Evolutionary conservation across 495 filamentous ascomycete species (phyloP).

Genomic region (Bryoglossum gracile): DNA sequence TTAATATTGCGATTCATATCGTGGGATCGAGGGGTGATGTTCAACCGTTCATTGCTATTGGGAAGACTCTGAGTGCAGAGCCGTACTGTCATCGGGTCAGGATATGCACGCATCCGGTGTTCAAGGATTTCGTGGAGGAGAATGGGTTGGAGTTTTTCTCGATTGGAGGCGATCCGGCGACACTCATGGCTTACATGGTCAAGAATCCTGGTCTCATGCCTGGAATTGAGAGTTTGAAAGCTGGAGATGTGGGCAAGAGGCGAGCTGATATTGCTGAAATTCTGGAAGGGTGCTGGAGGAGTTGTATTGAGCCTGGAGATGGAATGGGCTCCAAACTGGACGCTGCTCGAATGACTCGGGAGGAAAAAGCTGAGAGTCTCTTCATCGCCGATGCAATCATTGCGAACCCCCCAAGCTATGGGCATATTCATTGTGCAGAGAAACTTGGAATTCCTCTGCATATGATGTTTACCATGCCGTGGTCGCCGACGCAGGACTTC

Average conservation of each 20-base stretch:
- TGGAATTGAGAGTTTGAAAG: constrained; percentile 54
- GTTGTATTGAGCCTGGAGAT: constrained; percentile 56
- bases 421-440: constrained; percentile 73
- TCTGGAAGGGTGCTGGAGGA: constrained; percentile 67
- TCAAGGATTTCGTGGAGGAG: constrained; percentile 58
- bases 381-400: constrained; percentile 80
- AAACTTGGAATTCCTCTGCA: constrained; percentile 69
- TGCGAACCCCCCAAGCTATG: constrained; percentile 77
- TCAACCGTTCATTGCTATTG: constrained; percentile 66
- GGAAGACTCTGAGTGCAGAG: constrained; percentile 47
- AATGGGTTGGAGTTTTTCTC: constrained; percentile 71
- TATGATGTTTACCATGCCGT: constrained; percentile 80
- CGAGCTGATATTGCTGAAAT: constrained; percentile 59
- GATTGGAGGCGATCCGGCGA: constrained; percentile 69
- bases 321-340: constrained; percentile 28
- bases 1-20: constrained; percentile 76
- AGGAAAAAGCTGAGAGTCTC: constrained; percentile 25
- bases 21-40: constrained; percentile 72
- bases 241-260: constrained; percentile 58
- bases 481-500: constrained; percentile 45
- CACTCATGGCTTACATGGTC: constrained; percentile 85
- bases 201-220: constrained; percentile 77
- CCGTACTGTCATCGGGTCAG: constrained; percentile 65
- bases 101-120: constrained; percentile 72
- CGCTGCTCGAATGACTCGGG: not conserved